Percentiles rank a stretch among this genome's conserved stretches.
phyloP scores from a whole-genome alignment of 2,329 filamentous ascomycete genomes.

The Colletotrichum truncatum region DNA sequence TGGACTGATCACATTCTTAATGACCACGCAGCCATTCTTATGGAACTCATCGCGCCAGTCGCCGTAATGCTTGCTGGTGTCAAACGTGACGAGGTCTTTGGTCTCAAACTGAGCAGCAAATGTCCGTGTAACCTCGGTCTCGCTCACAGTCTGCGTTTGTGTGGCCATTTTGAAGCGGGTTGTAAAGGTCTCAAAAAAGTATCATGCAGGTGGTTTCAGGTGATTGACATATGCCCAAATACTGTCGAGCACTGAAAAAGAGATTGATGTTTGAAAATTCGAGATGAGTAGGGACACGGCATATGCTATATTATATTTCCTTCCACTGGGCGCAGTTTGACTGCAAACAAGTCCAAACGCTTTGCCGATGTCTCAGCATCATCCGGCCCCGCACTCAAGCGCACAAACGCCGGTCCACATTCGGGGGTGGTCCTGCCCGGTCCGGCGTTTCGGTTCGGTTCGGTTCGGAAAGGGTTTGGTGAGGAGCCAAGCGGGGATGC shows the following conservation, averaged over 20 bases:
- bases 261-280: too few relatives aligned
- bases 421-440: not conserved
- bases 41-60: constrained; percentile 56
- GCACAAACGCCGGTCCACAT: not conserved
- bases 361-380: not conserved
- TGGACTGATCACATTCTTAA: constrained; percentile 47
- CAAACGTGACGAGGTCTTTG: constrained; percentile 35
- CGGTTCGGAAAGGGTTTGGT: not conserved
- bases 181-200: too few relatives aligned
- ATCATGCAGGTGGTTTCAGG: too few relatives aligned
- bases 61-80: constrained; percentile 39
- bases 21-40: constrained; percentile 48
- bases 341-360: too few relatives aligned
- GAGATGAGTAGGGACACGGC: too few relatives aligned
- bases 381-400: not conserved
- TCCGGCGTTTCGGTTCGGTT: constrained; percentile 11
- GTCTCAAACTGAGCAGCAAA: constrained; percentile 34
- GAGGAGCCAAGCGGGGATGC: too few relatives aligned
- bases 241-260: too few relatives aligned
- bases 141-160: constrained; percentile 15
- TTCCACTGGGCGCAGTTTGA: too few relatives aligned
- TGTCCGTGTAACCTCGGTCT: constrained; percentile 17
- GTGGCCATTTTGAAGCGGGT: constrained; percentile 13
- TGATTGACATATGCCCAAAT: too few relatives aligned
- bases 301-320: too few relatives aligned